phyloP scores from a whole-genome alignment of 2,329 filamentous ascomycete genomes.

The Penicillium sp. region DNA sequence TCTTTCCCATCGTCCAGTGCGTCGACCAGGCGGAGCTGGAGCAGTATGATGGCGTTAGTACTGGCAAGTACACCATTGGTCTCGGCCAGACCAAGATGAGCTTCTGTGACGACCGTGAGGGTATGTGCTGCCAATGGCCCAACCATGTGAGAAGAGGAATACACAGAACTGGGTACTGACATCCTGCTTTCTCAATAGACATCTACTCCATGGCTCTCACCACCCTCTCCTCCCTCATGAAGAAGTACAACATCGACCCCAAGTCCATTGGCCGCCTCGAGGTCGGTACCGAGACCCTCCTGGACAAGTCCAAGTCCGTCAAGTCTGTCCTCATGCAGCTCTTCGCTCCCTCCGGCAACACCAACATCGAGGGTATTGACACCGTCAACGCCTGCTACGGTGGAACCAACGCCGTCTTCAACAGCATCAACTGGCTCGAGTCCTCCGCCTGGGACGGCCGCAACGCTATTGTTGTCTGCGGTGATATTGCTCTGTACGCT shows the following conservation, averaged over 20 bases:
- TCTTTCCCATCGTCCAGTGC: slow-evolving; percentile 58
- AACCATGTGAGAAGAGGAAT: neutral
- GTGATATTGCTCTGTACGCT: slow-evolving; percentile 83
- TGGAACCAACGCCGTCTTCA: slow-evolving; percentile 82
- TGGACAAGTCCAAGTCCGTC: slow-evolving; percentile 90
- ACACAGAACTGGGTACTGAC: slow-evolving; percentile 8
- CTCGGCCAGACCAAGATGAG: slow-evolving; percentile 90
- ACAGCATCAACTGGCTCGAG: slow-evolving; percentile 82
- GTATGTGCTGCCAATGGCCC: slow-evolving; percentile 51
- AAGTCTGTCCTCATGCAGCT: slow-evolving; percentile 88
- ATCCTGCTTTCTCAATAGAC: slow-evolving; percentile 56
- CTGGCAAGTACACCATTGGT: slow-evolving; percentile 88
- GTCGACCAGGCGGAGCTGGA: slow-evolving; percentile 82
- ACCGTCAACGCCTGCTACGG: slow-evolving; percentile 86
- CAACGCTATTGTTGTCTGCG: slow-evolving; percentile 76
- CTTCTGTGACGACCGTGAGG: slow-evolving; percentile 88
- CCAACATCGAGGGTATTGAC: slow-evolving; percentile 81
- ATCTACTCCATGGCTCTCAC: slow-evolving; percentile 87
- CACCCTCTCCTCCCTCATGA: slow-evolving; percentile 73
- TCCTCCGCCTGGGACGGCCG: slow-evolving; percentile 85
- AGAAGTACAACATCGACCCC: slow-evolving; percentile 81
- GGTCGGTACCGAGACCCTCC: slow-evolving; percentile 81
- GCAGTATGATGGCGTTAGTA: slow-evolving; percentile 80
- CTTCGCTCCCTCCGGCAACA: slow-evolving; percentile 72
- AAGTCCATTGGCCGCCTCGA: slow-evolving; percentile 79